Evolutionary conservation across 2,329 filamentous ascomycete genomes (phyloP).

Genomic region (Epichloe hybrida): DNA sequence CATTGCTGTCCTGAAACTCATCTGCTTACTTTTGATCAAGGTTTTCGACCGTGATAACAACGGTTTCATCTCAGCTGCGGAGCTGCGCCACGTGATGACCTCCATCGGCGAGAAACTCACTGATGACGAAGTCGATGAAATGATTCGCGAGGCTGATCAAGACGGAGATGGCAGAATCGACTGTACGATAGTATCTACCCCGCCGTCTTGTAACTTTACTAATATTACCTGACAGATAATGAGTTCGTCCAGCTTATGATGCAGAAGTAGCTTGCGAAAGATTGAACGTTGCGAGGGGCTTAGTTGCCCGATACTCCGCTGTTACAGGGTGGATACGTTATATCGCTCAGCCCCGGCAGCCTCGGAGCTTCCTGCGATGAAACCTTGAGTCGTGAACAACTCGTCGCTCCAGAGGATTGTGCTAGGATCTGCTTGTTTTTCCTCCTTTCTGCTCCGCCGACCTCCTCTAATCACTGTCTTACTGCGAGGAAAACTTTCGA

Average conservation of each 20-base stretch:
- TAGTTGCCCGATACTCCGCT: neutral
- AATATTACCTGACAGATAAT: slow-evolving; percentile 47
- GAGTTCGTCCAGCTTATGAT: slow-evolving; percentile 93
- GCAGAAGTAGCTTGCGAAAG: slow-evolving; percentile 58
- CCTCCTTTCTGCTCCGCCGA: slow-evolving; percentile 1
- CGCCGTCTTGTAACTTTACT: slow-evolving; percentile 6
- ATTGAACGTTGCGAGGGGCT: neutral
- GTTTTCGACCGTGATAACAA: slow-evolving; percentile 85
- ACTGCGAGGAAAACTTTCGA: slow-evolving; percentile 14
- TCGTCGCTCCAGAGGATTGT: slow-evolving; percentile 2
- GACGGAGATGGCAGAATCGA: slow-evolving; percentile 81
- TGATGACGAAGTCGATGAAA: slow-evolving; percentile 83
- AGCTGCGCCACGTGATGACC: slow-evolving; percentile 83
- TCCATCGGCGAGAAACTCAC: slow-evolving; percentile 86
- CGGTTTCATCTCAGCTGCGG: slow-evolving; percentile 78
- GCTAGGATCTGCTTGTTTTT: slow-evolving; percentile 12
- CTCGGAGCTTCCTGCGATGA: neutral
- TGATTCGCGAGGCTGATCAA: slow-evolving; percentile 85
- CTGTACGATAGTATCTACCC: slow-evolving; percentile 41
- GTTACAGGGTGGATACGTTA: neutral
- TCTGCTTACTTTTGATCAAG: slow-evolving; percentile 18
- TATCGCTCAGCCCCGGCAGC: neutral
- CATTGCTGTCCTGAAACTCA: neutral
- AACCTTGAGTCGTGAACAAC: slow-evolving; percentile 1
- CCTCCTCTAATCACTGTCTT: neutral